phyloP scores from a whole-genome alignment of 106 monocot genomes.

The Alisma plantagoaquatica region DNA sequence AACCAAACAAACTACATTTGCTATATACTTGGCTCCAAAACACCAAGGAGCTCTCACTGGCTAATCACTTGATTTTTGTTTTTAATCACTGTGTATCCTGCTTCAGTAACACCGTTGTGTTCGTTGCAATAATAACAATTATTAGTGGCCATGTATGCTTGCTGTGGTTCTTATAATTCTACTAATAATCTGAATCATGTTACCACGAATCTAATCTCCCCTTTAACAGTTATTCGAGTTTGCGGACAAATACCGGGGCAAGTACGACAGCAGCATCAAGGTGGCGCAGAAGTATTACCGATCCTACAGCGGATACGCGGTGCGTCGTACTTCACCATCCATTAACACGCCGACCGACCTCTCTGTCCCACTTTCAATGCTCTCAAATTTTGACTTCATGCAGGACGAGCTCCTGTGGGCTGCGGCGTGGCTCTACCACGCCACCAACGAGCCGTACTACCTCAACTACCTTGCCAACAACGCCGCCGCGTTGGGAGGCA shows the following conservation, averaged over 20 bases:
- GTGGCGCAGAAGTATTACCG: slow-evolving; percentile 82
- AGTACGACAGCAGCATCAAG: slow-evolving; percentile 87
- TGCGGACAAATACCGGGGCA: slow-evolving; percentile 91
- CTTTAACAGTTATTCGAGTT: slow-evolving; percentile 69
- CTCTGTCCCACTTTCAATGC: background rate
- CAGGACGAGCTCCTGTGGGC: slow-evolving; percentile 70
- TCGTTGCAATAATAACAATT: no score
- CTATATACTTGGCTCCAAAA: no score
- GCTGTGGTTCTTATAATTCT: no score
- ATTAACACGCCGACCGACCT: background rate
- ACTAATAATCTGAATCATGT: no score
- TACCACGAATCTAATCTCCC: no score
- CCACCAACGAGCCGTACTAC: slow-evolving; percentile 67
- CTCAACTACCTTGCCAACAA: slow-evolving; percentile 60
- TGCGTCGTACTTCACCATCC: no score
- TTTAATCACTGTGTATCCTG: no score
- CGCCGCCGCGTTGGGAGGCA: slow-evolving; percentile 66
- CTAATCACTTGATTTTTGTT: no score
- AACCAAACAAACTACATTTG: no score
- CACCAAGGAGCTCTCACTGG: no score
- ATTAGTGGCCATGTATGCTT: no score
- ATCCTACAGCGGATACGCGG: slow-evolving; percentile 83
- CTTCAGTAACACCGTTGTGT: no score
- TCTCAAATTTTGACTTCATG: background rate
- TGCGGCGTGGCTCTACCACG: slow-evolving; percentile 80